Evolutionary conservation across 768 basidiomycete species (phyloP), one percentile per base, ranked within the genome.

Genomic region (Naganishia kalamii): DNA sequence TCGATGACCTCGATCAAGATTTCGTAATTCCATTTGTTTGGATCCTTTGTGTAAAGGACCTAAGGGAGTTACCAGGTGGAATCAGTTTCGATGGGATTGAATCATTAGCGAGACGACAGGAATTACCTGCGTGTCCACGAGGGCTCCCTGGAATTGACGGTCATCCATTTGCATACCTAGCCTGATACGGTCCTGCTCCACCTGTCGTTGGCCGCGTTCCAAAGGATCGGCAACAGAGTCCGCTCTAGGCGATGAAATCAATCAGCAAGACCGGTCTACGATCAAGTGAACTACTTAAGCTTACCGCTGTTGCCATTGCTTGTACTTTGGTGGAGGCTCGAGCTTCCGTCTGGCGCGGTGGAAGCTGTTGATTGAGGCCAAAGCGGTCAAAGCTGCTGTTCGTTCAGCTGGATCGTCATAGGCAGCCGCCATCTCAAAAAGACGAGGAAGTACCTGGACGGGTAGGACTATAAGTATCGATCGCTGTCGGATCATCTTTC

Each of bases 91-190:
- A 25, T 29, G 30, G 37, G 25, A 35, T 11, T 1, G 43, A 2
- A 33, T 13, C 21, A 50, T 65, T n/a, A 66, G 63, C 47, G 32
- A 13, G 15, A 6, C 13, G 40, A 25, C n/a, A 19, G 21, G 13
- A 27, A 75, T 66, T 60, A 91, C 91, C 79, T 92, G 89, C 1
- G 91, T 90, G 71, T 96, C 92, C 23, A 92, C 81, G 54, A 99
- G 80, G 43, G 82, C 84, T 4, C 86, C 81, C 73, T 93, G 90
- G 78, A 98, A 99, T 4, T 88, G 84, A 75, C 83, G 87, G 77
- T 98, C 96, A 75, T 99, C 96, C 85, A 98, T 90, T 79, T 91
- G 89, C 84, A 96, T 86, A 66, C 87, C 88, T 74, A 88, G 83
- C 75, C 92, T 90, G 61, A 96, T 82, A 77, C 90, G 92, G 27